Percentiles rank a stretch among this genome's conserved stretches.
Evolutionary conservation across 306 rosid genomes (phyloP).

Genomic region (Acacia crassicarpa): DNA sequence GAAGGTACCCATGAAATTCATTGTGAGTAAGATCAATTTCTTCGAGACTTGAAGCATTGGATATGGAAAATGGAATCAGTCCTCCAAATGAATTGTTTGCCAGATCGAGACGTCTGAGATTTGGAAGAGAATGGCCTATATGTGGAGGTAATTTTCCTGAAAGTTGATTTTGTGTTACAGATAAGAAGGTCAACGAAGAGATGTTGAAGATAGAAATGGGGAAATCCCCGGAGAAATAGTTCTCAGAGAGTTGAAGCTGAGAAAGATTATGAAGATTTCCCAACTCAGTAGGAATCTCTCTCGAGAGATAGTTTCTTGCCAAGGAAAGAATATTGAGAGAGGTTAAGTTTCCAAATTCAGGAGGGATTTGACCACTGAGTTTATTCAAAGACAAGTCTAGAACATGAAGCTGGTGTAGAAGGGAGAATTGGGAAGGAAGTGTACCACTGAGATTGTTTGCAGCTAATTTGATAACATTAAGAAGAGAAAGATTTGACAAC

Average conservation of each 20-base stretch:
- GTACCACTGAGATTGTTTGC: constrained; percentile 33
- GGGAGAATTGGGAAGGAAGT: constrained; percentile 33
- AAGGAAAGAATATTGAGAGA: constrained; percentile 28
- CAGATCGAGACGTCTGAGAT: constrained; percentile 14
- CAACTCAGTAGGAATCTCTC: constrained; percentile 40
- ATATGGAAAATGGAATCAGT: constrained; percentile 38
- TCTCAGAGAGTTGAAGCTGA: constrained; percentile 12
- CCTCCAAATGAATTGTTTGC: constrained; percentile 38
- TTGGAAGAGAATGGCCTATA: constrained; percentile 27
- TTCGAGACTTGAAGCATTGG: constrained; percentile 42
- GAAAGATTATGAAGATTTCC: constrained; percentile 36
- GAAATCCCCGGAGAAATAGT: constrained; percentile 36
- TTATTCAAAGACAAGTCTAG: constrained; percentile 39
- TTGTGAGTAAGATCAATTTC: constrained; percentile 29
- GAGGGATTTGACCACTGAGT: constrained; percentile 45
- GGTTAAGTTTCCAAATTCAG: constrained; percentile 32
- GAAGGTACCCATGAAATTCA: constrained; percentile 31
- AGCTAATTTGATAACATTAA: constrained; percentile 20
- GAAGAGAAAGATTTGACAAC: constrained; percentile 19
- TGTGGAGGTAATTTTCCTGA: constrained; percentile 34
- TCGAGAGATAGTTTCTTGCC: constrained; percentile 32
- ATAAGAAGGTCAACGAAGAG: constrained; percentile 31
- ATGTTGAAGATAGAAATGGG: constrained; percentile 40
- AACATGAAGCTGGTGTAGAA: constrained; percentile 10
- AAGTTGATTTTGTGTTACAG: constrained; percentile 29